Conservation (phyloP, 1,284 basidiomycete genomes). For the Boletus semigastroideus region DNA sequence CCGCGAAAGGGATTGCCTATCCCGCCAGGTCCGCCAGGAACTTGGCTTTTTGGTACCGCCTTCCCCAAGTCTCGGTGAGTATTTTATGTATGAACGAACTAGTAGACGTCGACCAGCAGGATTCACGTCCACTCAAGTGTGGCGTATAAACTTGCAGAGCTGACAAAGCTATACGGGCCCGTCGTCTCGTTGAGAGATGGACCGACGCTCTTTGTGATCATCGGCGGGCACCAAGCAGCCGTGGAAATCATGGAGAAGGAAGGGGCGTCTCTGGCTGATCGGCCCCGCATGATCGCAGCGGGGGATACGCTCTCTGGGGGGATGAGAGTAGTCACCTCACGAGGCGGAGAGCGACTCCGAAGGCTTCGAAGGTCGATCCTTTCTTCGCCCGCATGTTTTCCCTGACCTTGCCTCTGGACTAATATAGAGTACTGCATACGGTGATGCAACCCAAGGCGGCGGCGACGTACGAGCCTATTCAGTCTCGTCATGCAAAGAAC, state of each 20-base stretch:
- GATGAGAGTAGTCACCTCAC: background rate
- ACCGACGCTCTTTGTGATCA: constrained; percentile 6
- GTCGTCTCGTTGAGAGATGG: constrained; percentile 9
- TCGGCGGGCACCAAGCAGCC: constrained; percentile 3
- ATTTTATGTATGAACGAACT: background rate
- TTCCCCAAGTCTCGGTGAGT: constrained; percentile 23
- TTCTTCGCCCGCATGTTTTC: background rate
- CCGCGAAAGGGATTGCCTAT: constrained; percentile 13
- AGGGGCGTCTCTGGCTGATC: constrained; percentile 1
- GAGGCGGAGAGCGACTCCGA: constrained; percentile 11
- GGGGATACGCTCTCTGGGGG: constrained; percentile 1
- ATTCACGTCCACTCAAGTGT: constrained; percentile 6
- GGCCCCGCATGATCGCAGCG: constrained; percentile 4
- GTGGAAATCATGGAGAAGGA: constrained; percentile 14
- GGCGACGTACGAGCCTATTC: constrained; percentile 45
- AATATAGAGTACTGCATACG: constrained; percentile 48
- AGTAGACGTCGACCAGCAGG: background rate
- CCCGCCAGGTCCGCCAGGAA: constrained; percentile 25
- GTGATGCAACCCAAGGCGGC: constrained; percentile 52
- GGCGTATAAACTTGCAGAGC: constrained; percentile 9
- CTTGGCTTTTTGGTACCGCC: constrained; percentile 23
- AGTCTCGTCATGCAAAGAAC: constrained; percentile 46
- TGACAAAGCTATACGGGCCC: constrained; percentile 10
- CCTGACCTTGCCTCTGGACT: background rate
- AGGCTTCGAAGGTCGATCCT: constrained; percentile 10